phyloP scores from a whole-genome alignment of 2,329 filamentous ascomycete genomes.

The Sporothrix brasiliensis region DNA sequence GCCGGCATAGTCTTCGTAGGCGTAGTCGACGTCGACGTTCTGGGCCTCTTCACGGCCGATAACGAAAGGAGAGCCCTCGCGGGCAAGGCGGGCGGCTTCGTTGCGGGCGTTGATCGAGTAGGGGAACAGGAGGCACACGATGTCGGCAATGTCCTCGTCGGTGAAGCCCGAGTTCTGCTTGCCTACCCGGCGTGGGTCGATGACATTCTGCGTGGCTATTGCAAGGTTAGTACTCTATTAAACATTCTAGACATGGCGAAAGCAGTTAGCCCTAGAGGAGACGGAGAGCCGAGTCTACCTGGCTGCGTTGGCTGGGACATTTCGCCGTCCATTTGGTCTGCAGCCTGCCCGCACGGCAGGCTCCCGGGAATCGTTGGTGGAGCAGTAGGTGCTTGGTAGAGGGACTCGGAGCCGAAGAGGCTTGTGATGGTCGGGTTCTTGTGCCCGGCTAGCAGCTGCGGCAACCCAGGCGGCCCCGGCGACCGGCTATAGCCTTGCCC shows the following conservation, averaged over 20 bases:
- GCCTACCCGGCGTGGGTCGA: constrained; percentile 79
- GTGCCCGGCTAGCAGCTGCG: constrained; percentile 21
- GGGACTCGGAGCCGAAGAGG: no score
- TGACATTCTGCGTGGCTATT: constrained; percentile 71
- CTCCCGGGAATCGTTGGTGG: not conserved
- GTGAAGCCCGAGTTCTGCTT: constrained; percentile 80
- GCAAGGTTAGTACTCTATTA: not conserved
- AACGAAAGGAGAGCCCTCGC: constrained; percentile 53
- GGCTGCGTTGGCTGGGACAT: constrained; percentile 36
- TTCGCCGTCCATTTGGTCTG: constrained; percentile 35
- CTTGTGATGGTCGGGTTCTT: constrained; percentile 11
- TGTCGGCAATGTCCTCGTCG: constrained; percentile 81
- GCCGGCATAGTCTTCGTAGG: constrained; percentile 54
- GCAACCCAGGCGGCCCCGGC: constrained; percentile 25
- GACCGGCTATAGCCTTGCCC: constrained; percentile 17
- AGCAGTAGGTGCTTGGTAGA: not conserved
- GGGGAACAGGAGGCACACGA: constrained; percentile 85
- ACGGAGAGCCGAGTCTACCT: constrained; percentile 28
- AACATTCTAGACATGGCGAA: no score
- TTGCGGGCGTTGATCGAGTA: constrained; percentile 70
- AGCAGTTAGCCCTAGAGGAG: no score
- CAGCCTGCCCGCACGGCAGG: constrained; percentile 13
- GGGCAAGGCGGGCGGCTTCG: constrained; percentile 63
- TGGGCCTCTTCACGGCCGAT: constrained; percentile 54
- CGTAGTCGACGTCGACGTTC: constrained; percentile 56